Evolutionary conservation across 1,284 basidiomycete species (phyloP).

Genomic region (Ceratobasidium sp.): DNA sequence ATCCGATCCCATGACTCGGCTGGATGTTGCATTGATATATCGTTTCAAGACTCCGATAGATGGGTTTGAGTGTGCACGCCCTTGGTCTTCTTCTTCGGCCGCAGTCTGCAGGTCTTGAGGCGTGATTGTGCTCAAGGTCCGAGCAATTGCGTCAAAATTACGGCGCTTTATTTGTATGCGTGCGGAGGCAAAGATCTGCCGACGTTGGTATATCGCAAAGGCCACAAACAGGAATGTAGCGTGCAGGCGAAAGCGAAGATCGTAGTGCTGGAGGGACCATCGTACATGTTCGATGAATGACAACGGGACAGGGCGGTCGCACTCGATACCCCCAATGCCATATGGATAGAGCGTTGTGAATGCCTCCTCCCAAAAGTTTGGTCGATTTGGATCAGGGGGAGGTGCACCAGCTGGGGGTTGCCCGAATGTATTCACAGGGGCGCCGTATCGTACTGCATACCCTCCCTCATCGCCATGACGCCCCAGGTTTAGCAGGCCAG

Average conservation of each 20-base stretch:
- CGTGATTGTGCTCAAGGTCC: slow-evolving; percentile 10
- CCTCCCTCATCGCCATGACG: slow-evolving; percentile 6
- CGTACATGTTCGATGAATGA: slow-evolving; percentile 56
- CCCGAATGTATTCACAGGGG: slow-evolving; percentile 24
- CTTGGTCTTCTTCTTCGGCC: slow-evolving; percentile 46
- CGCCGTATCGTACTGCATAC: slow-evolving; percentile 40
- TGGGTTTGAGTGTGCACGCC: slow-evolving; percentile 10
- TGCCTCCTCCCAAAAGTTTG: slow-evolving; percentile 53
- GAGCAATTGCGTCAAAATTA: slow-evolving; percentile 36
- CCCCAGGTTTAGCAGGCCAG: too few relatives aligned
- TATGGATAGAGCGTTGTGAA: slow-evolving; percentile 61
- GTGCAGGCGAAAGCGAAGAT: slow-evolving; percentile 56
- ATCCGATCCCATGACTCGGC: slow-evolving; percentile 49
- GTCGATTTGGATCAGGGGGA: not conserved
- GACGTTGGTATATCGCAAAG: slow-evolving; percentile 56
- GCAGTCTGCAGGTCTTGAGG: slow-evolving; percentile 43
- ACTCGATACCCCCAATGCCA: slow-evolving; percentile 59
- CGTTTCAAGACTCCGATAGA: slow-evolving; percentile 24
- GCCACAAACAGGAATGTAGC: slow-evolving; percentile 57
- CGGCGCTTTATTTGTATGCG: slow-evolving; percentile 46
- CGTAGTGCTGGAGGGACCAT: slow-evolving; percentile 59
- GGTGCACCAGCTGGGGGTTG: not conserved
- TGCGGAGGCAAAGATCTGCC: slow-evolving; percentile 42
- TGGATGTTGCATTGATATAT: slow-evolving; percentile 40
- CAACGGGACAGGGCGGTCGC: slow-evolving; percentile 49